Base-by-base conservation (phyloP, 2,329 filamentous ascomycete genomes). In the Cadophora malorum region DNA sequence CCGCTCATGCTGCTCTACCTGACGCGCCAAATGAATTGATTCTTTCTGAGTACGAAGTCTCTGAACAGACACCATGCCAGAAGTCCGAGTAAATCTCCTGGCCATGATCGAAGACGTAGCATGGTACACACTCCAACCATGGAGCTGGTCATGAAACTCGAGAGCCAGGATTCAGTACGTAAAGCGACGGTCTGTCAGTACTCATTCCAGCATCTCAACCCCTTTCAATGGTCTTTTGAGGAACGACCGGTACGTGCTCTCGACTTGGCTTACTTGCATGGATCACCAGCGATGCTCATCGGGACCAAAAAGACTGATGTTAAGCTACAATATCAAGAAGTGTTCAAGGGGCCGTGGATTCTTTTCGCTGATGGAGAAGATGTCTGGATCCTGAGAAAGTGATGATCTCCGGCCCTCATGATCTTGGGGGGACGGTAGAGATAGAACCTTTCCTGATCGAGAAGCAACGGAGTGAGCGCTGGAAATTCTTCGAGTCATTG, bases 261-360 rank as follows among this genome's bases (percentile, higher is more conserved):
- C 1, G 68, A 70, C 55, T 35, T 72, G 2, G 63, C 63, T 1
- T 69, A 69, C 60, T 14, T 69, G 5, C 68, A 67, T 63, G 64
- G 68, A 8, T 47, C 60, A 23, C 55, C 45, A 4, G 33, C 16
- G 4, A 70, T 70, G 23, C 70, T 70, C 31, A 21, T 12, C 10
- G 55, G 47, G 2, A 65, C 55, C 41, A 59, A 63, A 31, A 23
- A 66, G 49, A 38, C 52, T 9, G 31, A 67, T 21, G 2, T 9
- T 4, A 63, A 69, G 28, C n/a, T 56, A 14, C 47, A 53, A 21
- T 10, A 66, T 1, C 55, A 59, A 33, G 31, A 53, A 28, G 25
- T 49, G 2, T 28, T 67, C 16, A 56, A 69, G 35, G 55, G 64
- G 23, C 14, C 14, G 3, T 66, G 64, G 65, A 47, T 68, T 21